Conservation (phyloP, 495 filamentous ascomycete genomes). For the Penicillium ochrochloron region DNA sequence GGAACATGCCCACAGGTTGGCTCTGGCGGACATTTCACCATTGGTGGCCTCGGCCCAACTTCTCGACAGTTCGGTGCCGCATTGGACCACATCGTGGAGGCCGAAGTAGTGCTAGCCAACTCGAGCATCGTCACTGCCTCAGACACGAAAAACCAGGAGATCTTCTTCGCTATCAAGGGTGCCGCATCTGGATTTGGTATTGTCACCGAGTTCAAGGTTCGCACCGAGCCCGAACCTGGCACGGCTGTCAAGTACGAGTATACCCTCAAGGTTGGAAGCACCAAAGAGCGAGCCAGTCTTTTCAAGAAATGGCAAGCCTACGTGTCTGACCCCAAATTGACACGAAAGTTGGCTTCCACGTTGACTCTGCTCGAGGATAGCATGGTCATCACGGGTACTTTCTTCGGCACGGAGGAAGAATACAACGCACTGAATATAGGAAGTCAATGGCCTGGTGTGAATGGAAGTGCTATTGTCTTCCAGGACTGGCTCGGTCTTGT, state of each 20-base stretch:
- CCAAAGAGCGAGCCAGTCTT: slow-evolving; percentile 31
- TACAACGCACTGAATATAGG: slow-evolving; percentile 55
- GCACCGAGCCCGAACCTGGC: slow-evolving; percentile 42
- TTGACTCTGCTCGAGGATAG: slow-evolving; percentile 35
- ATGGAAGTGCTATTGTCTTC: slow-evolving; percentile 61
- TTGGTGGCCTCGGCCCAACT: slow-evolving; percentile 68
- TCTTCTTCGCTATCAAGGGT: slow-evolving; percentile 60
- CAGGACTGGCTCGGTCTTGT: slow-evolving; percentile 60
- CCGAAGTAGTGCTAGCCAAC: slow-evolving; percentile 69
- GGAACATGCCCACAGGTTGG: slow-evolving; percentile 71
- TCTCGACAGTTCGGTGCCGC: slow-evolving; percentile 68
- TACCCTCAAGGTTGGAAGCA: slow-evolving; percentile 42
- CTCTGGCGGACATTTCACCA: slow-evolving; percentile 72
- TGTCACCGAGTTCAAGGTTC: slow-evolving; percentile 53
- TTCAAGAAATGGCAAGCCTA: slow-evolving; percentile 48
- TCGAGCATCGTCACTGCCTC: slow-evolving; percentile 51
- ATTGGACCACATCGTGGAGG: slow-evolving; percentile 63
- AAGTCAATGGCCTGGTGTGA: slow-evolving; percentile 57
- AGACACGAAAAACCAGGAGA: slow-evolving; percentile 42
- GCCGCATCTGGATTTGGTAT: slow-evolving; percentile 51
- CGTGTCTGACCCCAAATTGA: slow-evolving; percentile 48
- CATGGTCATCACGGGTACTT: slow-evolving; percentile 44
- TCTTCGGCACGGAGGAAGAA: slow-evolving; percentile 46
- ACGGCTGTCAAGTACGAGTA: slow-evolving; percentile 43
- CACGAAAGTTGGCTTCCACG: slow-evolving; percentile 55